Percentiles rank a stretch among this genome's conserved stretches.
phyloP scores from a whole-genome alignment of 371 early-diverging fungal genomes.

The Capillidium rhysosporum region DNA sequence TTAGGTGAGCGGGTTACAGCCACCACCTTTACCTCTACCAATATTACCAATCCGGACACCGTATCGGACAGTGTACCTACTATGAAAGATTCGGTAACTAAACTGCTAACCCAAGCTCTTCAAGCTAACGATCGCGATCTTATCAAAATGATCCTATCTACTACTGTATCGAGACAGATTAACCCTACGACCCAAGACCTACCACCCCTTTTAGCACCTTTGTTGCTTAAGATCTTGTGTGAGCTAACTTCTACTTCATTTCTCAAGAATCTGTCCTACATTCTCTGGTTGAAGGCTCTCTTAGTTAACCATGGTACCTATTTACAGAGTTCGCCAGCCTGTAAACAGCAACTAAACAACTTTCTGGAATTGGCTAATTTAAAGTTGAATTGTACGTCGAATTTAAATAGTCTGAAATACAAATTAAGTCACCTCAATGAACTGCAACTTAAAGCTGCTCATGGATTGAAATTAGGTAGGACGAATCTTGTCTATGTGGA shows the following conservation, averaged over 20 bases:
- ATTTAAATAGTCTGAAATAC: no score
- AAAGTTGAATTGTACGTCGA: no score
- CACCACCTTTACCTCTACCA: neutral
- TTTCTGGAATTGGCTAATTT: no score
- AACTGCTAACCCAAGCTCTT: neutral
- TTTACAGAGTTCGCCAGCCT: neutral
- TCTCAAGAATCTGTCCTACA: neutral
- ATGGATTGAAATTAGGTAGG: no score
- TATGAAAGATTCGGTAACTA: neutral
- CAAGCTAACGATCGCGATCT: slow-evolving; percentile 3
- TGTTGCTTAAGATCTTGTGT: neutral
- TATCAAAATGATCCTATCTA: neutral
- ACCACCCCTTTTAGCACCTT: neutral
- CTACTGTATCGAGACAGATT: neutral
- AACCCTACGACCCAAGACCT: neutral
- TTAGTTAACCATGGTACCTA: neutral
- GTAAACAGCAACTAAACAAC: no score
- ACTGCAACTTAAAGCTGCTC: no score
- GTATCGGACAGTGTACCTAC: neutral
- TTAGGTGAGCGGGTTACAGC: neutral
- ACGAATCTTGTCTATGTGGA: no score
- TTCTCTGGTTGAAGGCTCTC: neutral
- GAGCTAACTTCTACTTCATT: neutral
- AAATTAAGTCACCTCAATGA: no score
- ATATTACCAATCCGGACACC: neutral